A percentile compares a stretch with the other conserved stretches of the same genome.
Evolutionary conservation across 768 basidiomycete species (phyloP).

Genomic region (Tulasnella sp.): DNA sequence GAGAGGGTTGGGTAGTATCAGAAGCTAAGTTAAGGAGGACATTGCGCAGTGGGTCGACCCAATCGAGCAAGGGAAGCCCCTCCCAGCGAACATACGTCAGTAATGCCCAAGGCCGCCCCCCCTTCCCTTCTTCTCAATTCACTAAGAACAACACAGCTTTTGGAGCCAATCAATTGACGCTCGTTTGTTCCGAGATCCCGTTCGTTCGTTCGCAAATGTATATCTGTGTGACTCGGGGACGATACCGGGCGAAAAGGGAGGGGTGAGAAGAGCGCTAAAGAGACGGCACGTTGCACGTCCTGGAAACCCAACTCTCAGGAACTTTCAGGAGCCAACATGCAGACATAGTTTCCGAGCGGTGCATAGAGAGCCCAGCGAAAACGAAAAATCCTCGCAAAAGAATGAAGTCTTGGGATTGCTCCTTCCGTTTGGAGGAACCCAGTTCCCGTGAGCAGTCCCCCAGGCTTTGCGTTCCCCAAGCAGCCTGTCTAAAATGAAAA

Average conservation of each 20-base stretch:
- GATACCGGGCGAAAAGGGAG: background rate
- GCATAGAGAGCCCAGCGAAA: background rate
- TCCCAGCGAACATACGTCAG: background rate
- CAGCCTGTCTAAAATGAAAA: background rate
- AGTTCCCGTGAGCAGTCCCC: background rate
- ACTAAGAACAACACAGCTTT: background rate
- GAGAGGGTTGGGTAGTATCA: background rate
- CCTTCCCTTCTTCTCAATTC: too few relatives aligned
- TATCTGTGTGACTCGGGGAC: conserved; percentile 5
- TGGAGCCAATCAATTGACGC: background rate
- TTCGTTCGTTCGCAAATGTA: background rate
- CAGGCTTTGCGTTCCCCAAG: background rate
- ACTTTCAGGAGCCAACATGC: background rate
- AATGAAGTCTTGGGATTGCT: background rate
- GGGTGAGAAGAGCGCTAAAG: background rate
- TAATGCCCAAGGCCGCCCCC: background rate
- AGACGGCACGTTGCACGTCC: conserved; percentile 5
- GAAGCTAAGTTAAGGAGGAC: background rate
- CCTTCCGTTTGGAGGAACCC: conserved; percentile 1
- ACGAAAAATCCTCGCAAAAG: background rate
- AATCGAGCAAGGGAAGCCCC: background rate
- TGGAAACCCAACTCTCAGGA: background rate
- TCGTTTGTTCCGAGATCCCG: background rate
- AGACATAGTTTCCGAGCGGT: background rate
- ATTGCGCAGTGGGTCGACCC: background rate